phyloP scores from a whole-genome alignment of 495 filamentous ascomycete genomes.

The Lasiosphaeria ovina region DNA sequence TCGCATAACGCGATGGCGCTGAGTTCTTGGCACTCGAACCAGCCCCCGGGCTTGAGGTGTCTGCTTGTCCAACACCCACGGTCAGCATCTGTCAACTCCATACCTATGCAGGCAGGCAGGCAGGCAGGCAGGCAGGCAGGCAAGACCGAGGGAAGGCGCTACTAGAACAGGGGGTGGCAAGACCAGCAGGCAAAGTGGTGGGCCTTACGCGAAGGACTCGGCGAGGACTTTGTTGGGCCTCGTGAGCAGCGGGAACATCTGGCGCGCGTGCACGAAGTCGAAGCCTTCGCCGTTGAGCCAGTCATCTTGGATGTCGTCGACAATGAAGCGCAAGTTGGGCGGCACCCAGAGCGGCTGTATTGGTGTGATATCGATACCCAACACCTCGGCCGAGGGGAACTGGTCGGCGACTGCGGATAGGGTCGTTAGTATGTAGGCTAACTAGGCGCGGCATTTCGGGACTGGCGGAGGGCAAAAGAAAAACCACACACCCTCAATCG shows the following conservation, averaged over 20 bases:
- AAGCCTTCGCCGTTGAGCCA: slow-evolving; percentile 34
- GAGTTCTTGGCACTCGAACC: slow-evolving; percentile 37
- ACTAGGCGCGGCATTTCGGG: not conserved
- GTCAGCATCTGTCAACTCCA: slow-evolving; percentile 26
- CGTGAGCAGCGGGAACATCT: slow-evolving; percentile 41
- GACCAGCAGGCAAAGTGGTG: not conserved
- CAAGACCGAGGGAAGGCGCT: too few relatives aligned
- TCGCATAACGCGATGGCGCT: slow-evolving; percentile 31
- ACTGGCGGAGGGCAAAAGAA: slow-evolving; percentile 15
- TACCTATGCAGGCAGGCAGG: too few relatives aligned
- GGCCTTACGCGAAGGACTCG: slow-evolving; percentile 24
- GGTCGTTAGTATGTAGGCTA: slow-evolving; percentile 40
- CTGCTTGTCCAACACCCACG: slow-evolving; percentile 9
- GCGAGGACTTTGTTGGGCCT: slow-evolving; percentile 36
- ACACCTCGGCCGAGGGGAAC: slow-evolving; percentile 32
- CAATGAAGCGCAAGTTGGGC: slow-evolving; percentile 34
- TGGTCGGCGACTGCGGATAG: slow-evolving; percentile 34
- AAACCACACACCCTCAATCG: slow-evolving; percentile 29
- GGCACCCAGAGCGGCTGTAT: slow-evolving; percentile 43
- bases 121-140: too few relatives aligned
- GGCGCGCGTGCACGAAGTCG: slow-evolving; percentile 37
- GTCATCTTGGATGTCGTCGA: slow-evolving; percentile 40
- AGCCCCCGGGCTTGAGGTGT: slow-evolving; percentile 27
- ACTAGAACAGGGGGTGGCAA: too few relatives aligned
- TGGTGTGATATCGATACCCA: slow-evolving; percentile 28